Base-by-base conservation (phyloP, 352 stramenopile genomes). In the Phytophthora kernoviae region DNA sequence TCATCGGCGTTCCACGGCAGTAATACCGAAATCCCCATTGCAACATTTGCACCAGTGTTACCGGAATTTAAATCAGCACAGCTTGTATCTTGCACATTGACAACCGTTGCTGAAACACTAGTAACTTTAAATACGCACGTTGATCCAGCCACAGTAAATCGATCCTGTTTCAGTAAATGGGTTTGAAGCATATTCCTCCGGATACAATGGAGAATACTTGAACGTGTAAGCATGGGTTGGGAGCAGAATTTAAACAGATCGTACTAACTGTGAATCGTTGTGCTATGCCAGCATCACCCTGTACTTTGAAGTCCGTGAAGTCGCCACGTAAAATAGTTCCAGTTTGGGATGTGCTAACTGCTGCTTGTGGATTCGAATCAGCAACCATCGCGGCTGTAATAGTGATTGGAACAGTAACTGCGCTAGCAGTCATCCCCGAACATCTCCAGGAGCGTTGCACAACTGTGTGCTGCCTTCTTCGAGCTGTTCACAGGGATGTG, bases 391-490 rank as follows among this genome's bases (percentile, higher is more conserved):
- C 59, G 0, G 17, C 59, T 17, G 12, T 18, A 7, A 22, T 46
- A 15, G 10, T 43, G 15, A 6, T 81, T 0, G 14, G 52, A n/a
- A 91, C 50, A 2, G 20, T 42, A 1, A 58, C 60, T 0, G 17
- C 59, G 17, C 14, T 26, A 2, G 21, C 37, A 17, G 5, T 62
- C 75, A 99, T 81, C 21, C 87, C 12, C 92, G 94, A 0, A 99
- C 89, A 68, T 99, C 76, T 15, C 96, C 94, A 0, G 94, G 94
- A 6, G 93, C 83, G 57, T 98, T 99, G 58, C 96, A 99, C 5
- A 94, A 66, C 6, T 69, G 59, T 1, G 69, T 67, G 8, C 80
- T 82, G n/a, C 54, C 68, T 0, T 56, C 50, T 1, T 91, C 84
- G 49, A 81, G 52, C 59, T 91, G 70, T 34, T 91, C 70, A 34